A percentile compares a stretch with the other conserved stretches of the same genome.
Evolutionary conservation across 805 yeast genomes (phyloP).

Genomic region (Saccharomycopsis lassenensis): DNA sequence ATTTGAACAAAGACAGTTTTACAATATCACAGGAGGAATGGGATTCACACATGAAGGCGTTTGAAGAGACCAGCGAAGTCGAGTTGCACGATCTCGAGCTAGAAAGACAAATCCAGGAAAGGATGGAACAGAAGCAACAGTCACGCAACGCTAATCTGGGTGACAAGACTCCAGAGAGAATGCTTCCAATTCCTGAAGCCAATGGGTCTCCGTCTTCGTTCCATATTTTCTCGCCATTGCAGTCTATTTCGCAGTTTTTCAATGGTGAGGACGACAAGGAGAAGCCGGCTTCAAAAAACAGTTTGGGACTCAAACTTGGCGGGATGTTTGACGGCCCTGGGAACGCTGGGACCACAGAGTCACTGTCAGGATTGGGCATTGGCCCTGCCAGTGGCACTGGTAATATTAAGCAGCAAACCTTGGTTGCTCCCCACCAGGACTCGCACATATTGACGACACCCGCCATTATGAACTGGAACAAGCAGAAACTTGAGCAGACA

Average conservation of each 20-base stretch:
- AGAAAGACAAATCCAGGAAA: slow-evolving; percentile 2
- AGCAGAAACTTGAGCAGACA: slow-evolving; percentile 1
- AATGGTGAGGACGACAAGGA: slow-evolving; percentile 5
- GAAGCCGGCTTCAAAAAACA: background rate
- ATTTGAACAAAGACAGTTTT: slow-evolving; percentile 44
- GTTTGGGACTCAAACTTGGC: no score
- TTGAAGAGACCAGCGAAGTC: slow-evolving; percentile 23
- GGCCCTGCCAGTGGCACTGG: slow-evolving; percentile 6
- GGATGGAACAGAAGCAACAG: slow-evolving; percentile 1
- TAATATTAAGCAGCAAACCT: slow-evolving; percentile 4
- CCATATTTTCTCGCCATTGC: slow-evolving; percentile 16
- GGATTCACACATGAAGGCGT: slow-evolving; percentile 34
- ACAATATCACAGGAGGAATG: slow-evolving; percentile 53
- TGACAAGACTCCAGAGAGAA: background rate
- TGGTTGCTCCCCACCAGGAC: slow-evolving; percentile 11
- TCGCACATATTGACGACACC: slow-evolving; percentile 10
- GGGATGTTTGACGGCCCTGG: background rate
- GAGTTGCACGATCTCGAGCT: slow-evolving; percentile 19
- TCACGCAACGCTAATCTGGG: background rate
- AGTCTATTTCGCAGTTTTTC: slow-evolving; percentile 16
- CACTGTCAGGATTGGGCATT: no score
- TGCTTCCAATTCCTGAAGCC: background rate
- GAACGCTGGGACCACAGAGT: background rate
- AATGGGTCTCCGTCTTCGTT: slow-evolving; percentile 2
- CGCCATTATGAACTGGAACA: slow-evolving; percentile 3